These are phyloP conservation scores for Daldinia vernicosa DNA, from an alignment of 495 filamentous ascomycete genomes.

Conservation along the genomic window DNA sequence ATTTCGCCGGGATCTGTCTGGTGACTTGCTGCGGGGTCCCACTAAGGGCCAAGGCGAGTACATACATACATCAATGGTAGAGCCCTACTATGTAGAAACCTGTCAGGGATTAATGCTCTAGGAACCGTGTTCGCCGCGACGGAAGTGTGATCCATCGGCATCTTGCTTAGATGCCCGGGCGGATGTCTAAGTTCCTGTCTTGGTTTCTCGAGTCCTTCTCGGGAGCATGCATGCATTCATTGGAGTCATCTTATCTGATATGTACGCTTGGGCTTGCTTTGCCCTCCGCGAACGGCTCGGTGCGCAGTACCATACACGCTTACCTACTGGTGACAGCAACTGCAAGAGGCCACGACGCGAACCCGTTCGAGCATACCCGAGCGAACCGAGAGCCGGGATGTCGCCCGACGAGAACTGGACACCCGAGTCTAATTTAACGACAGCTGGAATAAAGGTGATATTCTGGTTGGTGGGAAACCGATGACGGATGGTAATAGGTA, in stretches of 20 bases:
- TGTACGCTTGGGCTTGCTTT: conserved; percentile 2
- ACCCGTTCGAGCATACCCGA: conserved; percentile 15
- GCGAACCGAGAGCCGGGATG: conserved; percentile 38
- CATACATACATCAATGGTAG: conserved; percentile 17
- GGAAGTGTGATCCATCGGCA: conserved; percentile 19
- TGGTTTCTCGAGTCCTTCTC: conserved; percentile 10
- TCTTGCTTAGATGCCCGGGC: conserved; percentile 7
- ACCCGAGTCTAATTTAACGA: conserved; percentile 44
- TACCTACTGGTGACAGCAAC: conserved; percentile 25
- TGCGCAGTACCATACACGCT: conserved; percentile 19
- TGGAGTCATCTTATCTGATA: conserved; percentile 25
- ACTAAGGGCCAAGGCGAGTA: conserved; percentile 11
- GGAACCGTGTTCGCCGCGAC: conserved; percentile 8
- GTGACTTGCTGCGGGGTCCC: conserved; percentile 28
- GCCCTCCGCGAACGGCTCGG: conserved; percentile 20
- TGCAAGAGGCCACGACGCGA: conserved; percentile 29
- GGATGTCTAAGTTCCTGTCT: conserved; percentile 19
- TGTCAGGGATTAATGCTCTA: conserved; percentile 6
- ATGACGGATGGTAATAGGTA: background rate
- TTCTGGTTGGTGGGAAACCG: conserved; percentile 24
- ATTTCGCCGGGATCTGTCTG: conserved; percentile 4
- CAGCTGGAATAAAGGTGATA: conserved; percentile 9
- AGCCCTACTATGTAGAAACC: background rate
- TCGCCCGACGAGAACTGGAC: conserved; percentile 32
- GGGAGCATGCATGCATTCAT: conserved; percentile 33